Percentiles rank a stretch among this genome's conserved stretches.
These are phyloP conservation scores for Fusarium sarcochroum DNA, from an alignment of 2,329 filamentous ascomycete species.

Conservation along the genomic window DNA sequence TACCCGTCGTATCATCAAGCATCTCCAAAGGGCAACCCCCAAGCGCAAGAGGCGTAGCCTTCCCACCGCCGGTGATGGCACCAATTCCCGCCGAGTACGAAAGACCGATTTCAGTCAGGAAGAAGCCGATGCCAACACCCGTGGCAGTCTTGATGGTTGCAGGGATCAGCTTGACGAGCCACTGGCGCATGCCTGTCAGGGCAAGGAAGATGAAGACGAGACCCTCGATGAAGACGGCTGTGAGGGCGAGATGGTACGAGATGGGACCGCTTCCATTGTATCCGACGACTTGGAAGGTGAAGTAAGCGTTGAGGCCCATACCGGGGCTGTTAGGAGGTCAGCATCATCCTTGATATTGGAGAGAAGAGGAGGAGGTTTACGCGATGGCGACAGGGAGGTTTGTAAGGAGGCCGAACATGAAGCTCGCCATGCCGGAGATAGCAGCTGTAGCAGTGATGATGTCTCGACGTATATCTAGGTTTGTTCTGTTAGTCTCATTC, in stretches of 20 bases:
- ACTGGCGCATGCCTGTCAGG: conserved; percentile 78
- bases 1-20: conserved; percentile 61
- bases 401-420: conserved; percentile 84
- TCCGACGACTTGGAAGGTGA: conserved; percentile 76
- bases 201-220: conserved; percentile 75
- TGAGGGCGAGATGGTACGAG: conserved; percentile 72
- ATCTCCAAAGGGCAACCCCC: conserved; percentile 77
- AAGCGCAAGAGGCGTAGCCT: conserved; percentile 79
- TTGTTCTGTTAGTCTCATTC: neutral
- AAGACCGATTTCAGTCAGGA: conserved; percentile 74
- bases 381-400: conserved; percentile 75
- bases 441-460: conserved; percentile 88
- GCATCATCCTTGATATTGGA: neutral
- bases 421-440: conserved; percentile 79
- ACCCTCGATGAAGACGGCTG: conserved; percentile 75
- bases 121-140: conserved; percentile 75
- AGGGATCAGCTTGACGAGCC: conserved; percentile 77
- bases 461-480: conserved; percentile 75
- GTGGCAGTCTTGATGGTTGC: conserved; percentile 76
- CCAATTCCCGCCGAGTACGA: conserved; percentile 89
- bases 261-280: conserved; percentile 69
- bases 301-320: conserved; percentile 78
- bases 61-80: conserved; percentile 77
- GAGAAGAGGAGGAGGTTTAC: conserved; percentile 41
- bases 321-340: conserved; percentile 64